phyloP scores from a whole-genome alignment of 805 yeast species.

The Wickerhamomyces queroliae region DNA sequence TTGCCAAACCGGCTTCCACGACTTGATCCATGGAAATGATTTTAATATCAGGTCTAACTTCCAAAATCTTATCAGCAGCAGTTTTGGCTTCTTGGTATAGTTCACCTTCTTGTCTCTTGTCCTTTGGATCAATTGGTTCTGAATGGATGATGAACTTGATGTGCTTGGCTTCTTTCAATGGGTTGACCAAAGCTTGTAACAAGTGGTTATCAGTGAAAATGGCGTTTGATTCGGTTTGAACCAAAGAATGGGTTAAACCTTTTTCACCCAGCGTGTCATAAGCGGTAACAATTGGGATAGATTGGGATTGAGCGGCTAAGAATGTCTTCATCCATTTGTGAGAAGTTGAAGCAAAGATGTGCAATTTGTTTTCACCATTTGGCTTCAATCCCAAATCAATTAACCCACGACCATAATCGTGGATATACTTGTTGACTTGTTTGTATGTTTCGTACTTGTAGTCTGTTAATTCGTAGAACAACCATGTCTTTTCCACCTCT shows the following conservation, averaged over 20 bases:
- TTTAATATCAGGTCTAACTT: constrained; percentile 71
- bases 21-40: constrained; percentile 64
- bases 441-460: constrained; percentile 63
- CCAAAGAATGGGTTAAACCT: constrained; percentile 81
- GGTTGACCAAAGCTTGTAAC: constrained; percentile 59
- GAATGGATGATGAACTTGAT: constrained; percentile 69
- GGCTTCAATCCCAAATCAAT: constrained; percentile 67
- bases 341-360: constrained; percentile 84
- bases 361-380: constrained; percentile 53
- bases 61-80: constrained; percentile 54
- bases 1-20: constrained; percentile 52
- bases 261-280: constrained; percentile 91
- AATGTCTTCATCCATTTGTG: constrained; percentile 88
- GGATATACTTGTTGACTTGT: constrained; percentile 45
- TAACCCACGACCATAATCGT: constrained; percentile 69
- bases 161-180: constrained; percentile 55
- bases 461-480: constrained; percentile 69
- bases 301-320: constrained; percentile 70
- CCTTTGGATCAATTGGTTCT: constrained; percentile 54
- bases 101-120: constrained; percentile 58
- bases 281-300: constrained; percentile 88
- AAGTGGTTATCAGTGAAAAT: constrained; percentile 81
- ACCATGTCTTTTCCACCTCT: constrained; percentile 82
- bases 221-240: constrained; percentile 73
- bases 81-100: constrained; percentile 49